These are phyloP conservation scores for Oryza longistaminata DNA, from an alignment of 176 grass and related monocot species.

Conservation along the genomic window DNA sequence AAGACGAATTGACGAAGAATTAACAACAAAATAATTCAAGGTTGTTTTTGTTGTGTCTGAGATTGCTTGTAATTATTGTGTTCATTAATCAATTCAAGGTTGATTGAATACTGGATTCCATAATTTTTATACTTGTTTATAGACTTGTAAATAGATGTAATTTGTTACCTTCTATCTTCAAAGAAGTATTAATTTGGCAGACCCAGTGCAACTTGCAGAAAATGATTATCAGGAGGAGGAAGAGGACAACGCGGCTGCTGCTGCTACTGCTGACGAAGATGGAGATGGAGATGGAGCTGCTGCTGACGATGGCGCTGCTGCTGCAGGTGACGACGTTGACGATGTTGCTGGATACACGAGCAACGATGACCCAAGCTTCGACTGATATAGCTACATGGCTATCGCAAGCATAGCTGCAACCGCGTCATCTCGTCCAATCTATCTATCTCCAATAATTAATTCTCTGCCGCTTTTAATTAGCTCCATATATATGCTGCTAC, in stretches of 20 bases:
- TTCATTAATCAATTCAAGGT: neutral
- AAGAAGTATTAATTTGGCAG: neutral
- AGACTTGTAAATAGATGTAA: neutral
- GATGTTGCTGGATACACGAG: neutral
- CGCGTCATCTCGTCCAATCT: neutral
- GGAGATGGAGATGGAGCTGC: neutral
- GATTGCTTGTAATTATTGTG: neutral
- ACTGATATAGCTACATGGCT: neutral
- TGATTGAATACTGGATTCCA: neutral
- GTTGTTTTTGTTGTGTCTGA: neutral
- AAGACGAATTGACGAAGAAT: neutral
- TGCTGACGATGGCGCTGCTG: neutral
- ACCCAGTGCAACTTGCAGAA: too few relatives aligned
- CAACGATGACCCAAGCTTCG: neutral
- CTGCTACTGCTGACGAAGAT: slow-evolving; percentile 6
- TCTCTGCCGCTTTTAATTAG: neutral
- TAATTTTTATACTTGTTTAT: neutral
- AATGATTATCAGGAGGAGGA: slow-evolving; percentile 19
- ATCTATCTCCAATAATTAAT: neutral
- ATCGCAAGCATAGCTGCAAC: neutral
- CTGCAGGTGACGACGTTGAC: neutral
- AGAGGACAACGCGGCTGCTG: neutral
- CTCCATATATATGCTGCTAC: neutral
- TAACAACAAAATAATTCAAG: neutral
- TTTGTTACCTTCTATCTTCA: neutral